Base-by-base conservation (phyloP, 2,329 filamentous ascomycete genomes). In the Aspergillus transmontanensis region DNA sequence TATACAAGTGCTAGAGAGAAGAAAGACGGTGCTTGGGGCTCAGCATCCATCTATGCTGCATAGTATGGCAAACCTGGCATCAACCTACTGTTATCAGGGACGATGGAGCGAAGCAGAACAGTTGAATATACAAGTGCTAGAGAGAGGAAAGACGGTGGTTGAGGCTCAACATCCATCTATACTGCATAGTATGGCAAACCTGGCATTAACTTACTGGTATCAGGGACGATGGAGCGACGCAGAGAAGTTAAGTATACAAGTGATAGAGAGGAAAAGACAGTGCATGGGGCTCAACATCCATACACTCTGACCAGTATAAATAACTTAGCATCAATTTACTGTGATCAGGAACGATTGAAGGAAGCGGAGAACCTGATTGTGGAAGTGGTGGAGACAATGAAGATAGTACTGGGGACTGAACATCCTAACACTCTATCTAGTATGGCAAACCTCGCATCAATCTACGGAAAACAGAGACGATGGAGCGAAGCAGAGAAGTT, bases 401-500 rank as follows among this genome's bases (percentile, higher is more conserved):
- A 9, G 30, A 9, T 10, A 30, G 30, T 9, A 7, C 30, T 30
- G 9, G 30, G 30, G 30, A 10, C 30, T 7, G 30, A 30, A 9
- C 30, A 30, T 9, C 30, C 30, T 30, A 6, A 30, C 5, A 30
- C 30, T 30, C 30, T 32, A 3, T 0, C 1, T 3, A 10, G 9
- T 10, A 32, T 32, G 30, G 0, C 2, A 3, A 11, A 32, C 1
- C 9, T 32, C 3, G 30, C 30, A 11, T 11, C 7, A 10, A 32
- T 10, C 10, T 32, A 32, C 30, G 2, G 9, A 1, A 11, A 3
- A 2, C 58, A 61, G n/a, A 43, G 48, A 21, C 32, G 28, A 46
- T 45, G 28, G 58, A 46, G 36, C 0, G 26, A 60, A 46, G 58
- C 58, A n/a, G 58, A 60, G 39, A 23, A 45, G 5, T 16, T 60